Percentiles rank a stretch among this genome's conserved stretches.
These are phyloP conservation scores for Aspergillus incahuasiensis DNA, from an alignment of 495 filamentous ascomycete genomes.

Conservation along the genomic window DNA sequence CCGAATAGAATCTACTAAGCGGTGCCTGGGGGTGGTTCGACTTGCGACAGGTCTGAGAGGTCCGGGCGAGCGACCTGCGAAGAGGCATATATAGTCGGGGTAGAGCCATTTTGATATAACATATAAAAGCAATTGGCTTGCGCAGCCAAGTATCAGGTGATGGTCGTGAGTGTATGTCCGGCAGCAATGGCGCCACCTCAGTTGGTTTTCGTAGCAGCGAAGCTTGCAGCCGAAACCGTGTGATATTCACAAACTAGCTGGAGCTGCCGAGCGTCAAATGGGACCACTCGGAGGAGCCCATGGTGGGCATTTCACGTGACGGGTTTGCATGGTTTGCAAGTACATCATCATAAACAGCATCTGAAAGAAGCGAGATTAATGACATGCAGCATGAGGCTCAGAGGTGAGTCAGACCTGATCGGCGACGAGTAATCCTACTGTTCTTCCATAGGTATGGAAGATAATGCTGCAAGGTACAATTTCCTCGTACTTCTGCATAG, in stretches of 20 bases:
- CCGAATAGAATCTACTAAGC: slow-evolving; percentile 31
- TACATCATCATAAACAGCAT: background rate
- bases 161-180: slow-evolving; percentile 5
- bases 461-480: slow-evolving; percentile 1
- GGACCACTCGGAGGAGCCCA: slow-evolving; percentile 15
- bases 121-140: slow-evolving; percentile 13
- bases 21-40: slow-evolving; percentile 18
- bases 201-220: background rate
- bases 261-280: slow-evolving; percentile 9
- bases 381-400: slow-evolving; percentile 4
- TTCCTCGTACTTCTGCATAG: background rate
- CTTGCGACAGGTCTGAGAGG: slow-evolving; percentile 23
- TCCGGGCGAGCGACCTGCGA: slow-evolving; percentile 32
- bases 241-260: background rate
- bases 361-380: background rate
- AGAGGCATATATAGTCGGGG: slow-evolving; percentile 36
- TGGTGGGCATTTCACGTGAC: background rate
- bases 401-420: slow-evolving; percentile 10
- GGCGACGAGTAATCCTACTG: background rate
- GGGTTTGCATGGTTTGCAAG: slow-evolving; percentile 31
- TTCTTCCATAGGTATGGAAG: background rate
- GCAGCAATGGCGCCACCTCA: slow-evolving; percentile 5
- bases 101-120: slow-evolving; percentile 29
- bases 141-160: slow-evolving; percentile 12
- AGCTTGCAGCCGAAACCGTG: background rate